Percentiles rank a stretch among this genome's conserved stretches.
These are phyloP conservation scores for Prunella vulgaris DNA, from an alignment of 257 asterid genomes.

Conservation along the genomic window DNA sequence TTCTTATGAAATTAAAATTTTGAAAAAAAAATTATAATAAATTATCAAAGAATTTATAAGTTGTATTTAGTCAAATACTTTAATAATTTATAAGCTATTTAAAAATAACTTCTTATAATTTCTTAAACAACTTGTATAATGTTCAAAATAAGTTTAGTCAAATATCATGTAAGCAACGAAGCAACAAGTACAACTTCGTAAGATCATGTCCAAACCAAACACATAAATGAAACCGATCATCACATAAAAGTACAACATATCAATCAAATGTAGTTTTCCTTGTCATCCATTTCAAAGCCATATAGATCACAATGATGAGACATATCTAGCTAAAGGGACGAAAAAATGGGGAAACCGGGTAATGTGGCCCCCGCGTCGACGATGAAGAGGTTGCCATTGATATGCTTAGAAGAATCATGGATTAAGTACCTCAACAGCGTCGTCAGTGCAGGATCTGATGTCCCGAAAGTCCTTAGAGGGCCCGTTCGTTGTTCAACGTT, in stretches of 20 bases:
- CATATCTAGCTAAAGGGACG: slow-evolving; percentile 63
- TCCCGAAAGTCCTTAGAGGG: slow-evolving; percentile 47
- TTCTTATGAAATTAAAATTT: too few species aligned
- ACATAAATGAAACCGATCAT: background rate
- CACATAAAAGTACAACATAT: background rate
- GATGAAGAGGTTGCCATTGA: slow-evolving; percentile 52
- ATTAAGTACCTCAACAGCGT: slow-evolving; percentile 51
- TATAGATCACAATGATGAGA: background rate
- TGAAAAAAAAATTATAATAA: too few species aligned
- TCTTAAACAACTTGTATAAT: too few species aligned
- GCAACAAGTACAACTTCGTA: too few species aligned
- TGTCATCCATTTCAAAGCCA: background rate
- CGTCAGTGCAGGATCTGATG: slow-evolving; percentile 56
- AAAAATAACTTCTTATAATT: too few species aligned
- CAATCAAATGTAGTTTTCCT: background rate
- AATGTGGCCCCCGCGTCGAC: slow-evolving; percentile 58
- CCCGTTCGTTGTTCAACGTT: slow-evolving; percentile 34
- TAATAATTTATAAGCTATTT: too few species aligned
- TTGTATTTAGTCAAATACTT: too few species aligned
- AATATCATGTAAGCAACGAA: too few species aligned
- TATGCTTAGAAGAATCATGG: slow-evolving; percentile 49
- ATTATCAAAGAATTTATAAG: too few species aligned
- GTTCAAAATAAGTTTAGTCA: too few species aligned
- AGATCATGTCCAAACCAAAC: background rate
- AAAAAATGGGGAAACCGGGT: slow-evolving; percentile 57